Conservation (phyloP, 768 basidiomycete species). For the Rhodotorula toruloides region DNA sequence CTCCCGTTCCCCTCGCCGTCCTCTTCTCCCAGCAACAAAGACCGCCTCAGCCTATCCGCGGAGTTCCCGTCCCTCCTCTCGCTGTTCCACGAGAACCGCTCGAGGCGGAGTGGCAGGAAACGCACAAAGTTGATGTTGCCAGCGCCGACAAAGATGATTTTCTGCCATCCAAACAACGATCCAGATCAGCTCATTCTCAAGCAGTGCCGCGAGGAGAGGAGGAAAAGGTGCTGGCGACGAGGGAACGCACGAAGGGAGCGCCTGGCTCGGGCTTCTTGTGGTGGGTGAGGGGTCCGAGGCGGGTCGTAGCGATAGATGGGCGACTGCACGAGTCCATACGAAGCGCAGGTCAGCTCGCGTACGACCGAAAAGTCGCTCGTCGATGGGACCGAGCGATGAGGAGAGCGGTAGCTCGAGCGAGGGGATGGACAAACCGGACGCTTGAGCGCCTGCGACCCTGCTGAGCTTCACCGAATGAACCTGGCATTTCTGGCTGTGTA, state of each 20-base stretch:
- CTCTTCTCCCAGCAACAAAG: not conserved
- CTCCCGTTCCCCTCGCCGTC: constrained; percentile 16
- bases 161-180: constrained; percentile 45
- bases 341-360: not conserved
- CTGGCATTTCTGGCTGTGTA: not conserved
- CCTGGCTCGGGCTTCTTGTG: constrained; percentile 23
- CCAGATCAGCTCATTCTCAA: too few species aligned
- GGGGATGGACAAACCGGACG: not conserved
- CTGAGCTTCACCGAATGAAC: not conserved
- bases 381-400: not conserved
- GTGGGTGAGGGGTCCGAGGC: constrained; percentile 27
- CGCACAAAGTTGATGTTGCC: constrained; percentile 94
- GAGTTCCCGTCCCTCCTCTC: not conserved
- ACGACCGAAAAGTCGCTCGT: not conserved
- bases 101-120: not conserved
- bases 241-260: constrained; percentile 15
- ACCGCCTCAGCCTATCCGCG: not conserved
- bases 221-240: not conserved
- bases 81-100: too few species aligned
- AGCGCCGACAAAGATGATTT: constrained; percentile 89
- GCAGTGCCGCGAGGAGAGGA: too few species aligned
- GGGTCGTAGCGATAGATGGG: constrained; percentile 21
- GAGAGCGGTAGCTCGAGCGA: not conserved
- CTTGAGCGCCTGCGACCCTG: not conserved
- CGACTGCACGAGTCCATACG: constrained; percentile 6